A percentile compares a stretch with the other conserved stretches of the same genome.
Conservation (phyloP, 2,329 filamentous ascomycete genomes). For the Pseudogymnoascus pannorum region DNA sequence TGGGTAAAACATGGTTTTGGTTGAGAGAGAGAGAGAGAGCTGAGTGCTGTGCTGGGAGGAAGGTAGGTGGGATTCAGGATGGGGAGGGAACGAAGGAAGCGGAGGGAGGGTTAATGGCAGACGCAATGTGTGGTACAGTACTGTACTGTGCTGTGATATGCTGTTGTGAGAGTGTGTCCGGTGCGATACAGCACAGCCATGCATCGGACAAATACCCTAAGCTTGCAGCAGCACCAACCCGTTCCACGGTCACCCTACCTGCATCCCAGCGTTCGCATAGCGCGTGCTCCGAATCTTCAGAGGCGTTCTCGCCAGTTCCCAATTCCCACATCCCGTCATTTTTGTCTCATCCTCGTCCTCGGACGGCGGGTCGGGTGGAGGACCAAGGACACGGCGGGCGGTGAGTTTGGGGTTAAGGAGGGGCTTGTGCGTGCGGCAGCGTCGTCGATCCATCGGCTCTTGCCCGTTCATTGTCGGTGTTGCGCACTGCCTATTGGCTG, state of each 20-base stretch:
- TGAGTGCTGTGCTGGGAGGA: too few relatives aligned
- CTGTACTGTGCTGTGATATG: not conserved
- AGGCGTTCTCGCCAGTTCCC: not conserved
- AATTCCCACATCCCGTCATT: slow-evolving; percentile 3
- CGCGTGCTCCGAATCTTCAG: not conserved
- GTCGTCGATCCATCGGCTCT: slow-evolving; percentile 5
- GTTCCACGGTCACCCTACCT: not conserved
- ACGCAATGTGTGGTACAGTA: not conserved
- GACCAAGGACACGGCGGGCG: not conserved
- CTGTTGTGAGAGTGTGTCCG: not conserved
- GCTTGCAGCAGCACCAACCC: not conserved
- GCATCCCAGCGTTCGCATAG: not conserved
- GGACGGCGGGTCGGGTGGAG: not conserved
- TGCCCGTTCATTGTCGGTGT: slow-evolving; percentile 1
- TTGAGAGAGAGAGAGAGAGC: too few relatives aligned
- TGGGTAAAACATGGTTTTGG: not conserved
- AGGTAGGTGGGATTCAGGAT: not conserved
- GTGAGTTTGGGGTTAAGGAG: not conserved
- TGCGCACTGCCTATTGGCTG: not conserved
- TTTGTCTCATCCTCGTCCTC: not conserved
- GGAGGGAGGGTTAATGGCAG: not conserved
- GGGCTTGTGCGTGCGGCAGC: slow-evolving; percentile 5
- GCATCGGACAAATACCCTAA: not conserved
- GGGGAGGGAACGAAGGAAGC: not conserved
- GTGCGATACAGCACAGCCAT: not conserved